phyloP scores from a whole-genome alignment of 176 grass and related monocot genomes.

The Oryza rufipogon region DNA sequence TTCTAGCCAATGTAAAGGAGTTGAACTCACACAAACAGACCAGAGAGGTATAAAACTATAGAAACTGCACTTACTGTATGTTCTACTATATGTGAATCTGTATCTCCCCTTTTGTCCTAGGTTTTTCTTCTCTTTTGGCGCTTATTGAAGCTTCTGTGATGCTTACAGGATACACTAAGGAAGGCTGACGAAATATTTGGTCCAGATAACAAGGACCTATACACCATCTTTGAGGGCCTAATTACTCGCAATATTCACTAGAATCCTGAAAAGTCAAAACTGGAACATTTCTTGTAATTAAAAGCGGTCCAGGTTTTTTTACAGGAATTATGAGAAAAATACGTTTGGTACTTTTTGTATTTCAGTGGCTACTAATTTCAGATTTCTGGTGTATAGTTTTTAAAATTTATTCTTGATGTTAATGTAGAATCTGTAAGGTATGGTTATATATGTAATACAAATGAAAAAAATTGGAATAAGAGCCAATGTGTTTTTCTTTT shows the following conservation, averaged over 20 bases:
- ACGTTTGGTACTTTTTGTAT: constrained; percentile 19
- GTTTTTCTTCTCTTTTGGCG: constrained; percentile 7
- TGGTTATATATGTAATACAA: constrained; percentile 28
- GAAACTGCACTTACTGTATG: constrained; percentile 19
- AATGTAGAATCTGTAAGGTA: constrained; percentile 41
- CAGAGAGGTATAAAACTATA: constrained; percentile 71
- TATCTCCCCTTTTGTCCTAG: background rate
- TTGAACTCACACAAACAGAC: constrained; percentile 89
- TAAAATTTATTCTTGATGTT: constrained; percentile 5
- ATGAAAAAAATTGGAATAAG: constrained; percentile 13
- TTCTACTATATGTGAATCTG: constrained; percentile 4
- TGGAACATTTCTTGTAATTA: background rate
- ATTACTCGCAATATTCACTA: constrained; percentile 79
- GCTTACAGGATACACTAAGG: constrained; percentile 80
- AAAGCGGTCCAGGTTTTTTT: constrained; percentile 25
- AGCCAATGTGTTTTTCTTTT: background rate
- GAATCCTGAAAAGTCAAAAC: background rate
- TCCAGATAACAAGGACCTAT: constrained; percentile 86
- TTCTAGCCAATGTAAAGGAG: constrained; percentile 96
- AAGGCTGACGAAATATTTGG: constrained; percentile 92
- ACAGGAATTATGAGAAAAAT: constrained; percentile 29
- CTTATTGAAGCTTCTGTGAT: constrained; percentile 30
- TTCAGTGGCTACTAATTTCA: constrained; percentile 7
- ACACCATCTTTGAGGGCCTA: constrained; percentile 87
- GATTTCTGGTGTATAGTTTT: constrained; percentile 40